Evolutionary conservation across 345 rosid genomes (phyloP).

Genomic region (Cardiospermum halicacabum): DNA sequence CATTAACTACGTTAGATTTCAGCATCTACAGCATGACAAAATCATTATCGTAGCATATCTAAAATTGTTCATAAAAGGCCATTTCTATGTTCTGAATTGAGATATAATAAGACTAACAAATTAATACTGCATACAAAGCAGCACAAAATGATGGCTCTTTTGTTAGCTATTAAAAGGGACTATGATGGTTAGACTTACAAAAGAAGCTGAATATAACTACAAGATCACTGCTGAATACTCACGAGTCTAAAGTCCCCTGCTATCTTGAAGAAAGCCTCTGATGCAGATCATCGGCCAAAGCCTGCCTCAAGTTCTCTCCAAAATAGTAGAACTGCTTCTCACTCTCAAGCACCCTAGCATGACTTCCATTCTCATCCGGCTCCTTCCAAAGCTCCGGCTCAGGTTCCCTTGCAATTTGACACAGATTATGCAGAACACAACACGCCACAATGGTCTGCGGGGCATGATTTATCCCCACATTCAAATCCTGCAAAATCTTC

Average conservation of each 20-base stretch:
- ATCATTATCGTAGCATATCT: constrained; percentile 9
- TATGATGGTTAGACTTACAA: constrained; percentile 19
- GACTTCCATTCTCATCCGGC: constrained; percentile 71
- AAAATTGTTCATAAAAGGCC: constrained; percentile 18
- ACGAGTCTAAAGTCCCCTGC: constrained; percentile 6
- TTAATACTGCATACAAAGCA: constrained; percentile 3
- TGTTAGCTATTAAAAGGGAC: neutral
- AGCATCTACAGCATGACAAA: neutral
- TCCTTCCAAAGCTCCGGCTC: constrained; percentile 88
- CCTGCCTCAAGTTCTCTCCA: constrained; percentile 89
- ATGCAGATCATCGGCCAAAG: constrained; percentile 90
- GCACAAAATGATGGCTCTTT: constrained; percentile 6
- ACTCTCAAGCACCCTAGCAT: constrained; percentile 66
- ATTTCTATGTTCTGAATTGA: constrained; percentile 9
- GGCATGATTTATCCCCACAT: constrained; percentile 87
- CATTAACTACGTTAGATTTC: constrained; percentile 17
- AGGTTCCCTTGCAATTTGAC: constrained; percentile 95
- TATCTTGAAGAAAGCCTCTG: constrained; percentile 83
- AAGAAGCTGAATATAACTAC: constrained; percentile 12
- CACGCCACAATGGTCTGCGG: constrained; percentile 99
- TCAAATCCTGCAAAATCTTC: constrained; percentile 92
- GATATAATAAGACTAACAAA: neutral
- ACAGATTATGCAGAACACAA: constrained; percentile 92
- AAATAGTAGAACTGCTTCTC: constrained; percentile 78
- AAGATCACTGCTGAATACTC: neutral